Percentiles rank a stretch among this genome's conserved stretches.
phyloP scores from a whole-genome alignment of 2,329 filamentous ascomycete genomes.

The Microcera coccophila region DNA sequence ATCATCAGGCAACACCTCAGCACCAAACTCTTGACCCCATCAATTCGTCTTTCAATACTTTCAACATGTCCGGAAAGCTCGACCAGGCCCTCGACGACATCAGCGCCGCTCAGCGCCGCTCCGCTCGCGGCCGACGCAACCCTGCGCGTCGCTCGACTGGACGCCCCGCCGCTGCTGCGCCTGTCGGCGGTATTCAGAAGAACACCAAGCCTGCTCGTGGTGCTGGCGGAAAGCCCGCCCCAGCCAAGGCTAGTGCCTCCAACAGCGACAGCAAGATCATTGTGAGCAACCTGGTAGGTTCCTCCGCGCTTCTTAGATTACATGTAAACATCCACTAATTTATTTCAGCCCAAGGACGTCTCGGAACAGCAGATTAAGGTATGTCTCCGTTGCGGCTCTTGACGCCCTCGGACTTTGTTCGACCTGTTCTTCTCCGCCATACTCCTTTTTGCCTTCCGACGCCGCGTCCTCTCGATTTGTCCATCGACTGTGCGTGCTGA shows the following conservation, averaged over 20 bases:
- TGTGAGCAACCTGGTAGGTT: conserved; percentile 92
- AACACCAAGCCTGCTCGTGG: conserved; percentile 59
- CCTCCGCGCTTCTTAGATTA: not conserved
- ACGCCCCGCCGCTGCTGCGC: conserved; percentile 58
- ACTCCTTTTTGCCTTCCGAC: conserved; percentile 34
- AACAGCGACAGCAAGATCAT: conserved; percentile 90
- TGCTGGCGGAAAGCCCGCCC: conserved; percentile 55
- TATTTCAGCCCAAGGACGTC: conserved; percentile 81
- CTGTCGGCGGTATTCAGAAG: conserved; percentile 85
- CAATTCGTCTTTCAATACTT: conserved; percentile 19
- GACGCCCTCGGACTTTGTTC: conserved; percentile 66
- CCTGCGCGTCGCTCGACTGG: conserved; percentile 47
- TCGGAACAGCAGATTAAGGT: conserved; percentile 98
- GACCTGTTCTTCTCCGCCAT: conserved; percentile 48
- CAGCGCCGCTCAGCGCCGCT: conserved; percentile 69
- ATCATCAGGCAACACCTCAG: conserved; percentile 9
- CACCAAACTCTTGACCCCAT: conserved; percentile 9
- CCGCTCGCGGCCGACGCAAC: conserved; percentile 52
- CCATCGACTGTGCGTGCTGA: conserved; percentile 15
- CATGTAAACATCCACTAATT: conserved; percentile 43
- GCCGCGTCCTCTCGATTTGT: conserved; percentile 19
- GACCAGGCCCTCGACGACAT: conserved; percentile 98
- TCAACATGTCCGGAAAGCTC: conserved; percentile 87
- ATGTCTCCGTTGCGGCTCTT: conserved; percentile 87
- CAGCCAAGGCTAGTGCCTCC: conserved; percentile 59